Conservation (phyloP, 148 eudicot genomes). For the Chenopodium album region DNA sequence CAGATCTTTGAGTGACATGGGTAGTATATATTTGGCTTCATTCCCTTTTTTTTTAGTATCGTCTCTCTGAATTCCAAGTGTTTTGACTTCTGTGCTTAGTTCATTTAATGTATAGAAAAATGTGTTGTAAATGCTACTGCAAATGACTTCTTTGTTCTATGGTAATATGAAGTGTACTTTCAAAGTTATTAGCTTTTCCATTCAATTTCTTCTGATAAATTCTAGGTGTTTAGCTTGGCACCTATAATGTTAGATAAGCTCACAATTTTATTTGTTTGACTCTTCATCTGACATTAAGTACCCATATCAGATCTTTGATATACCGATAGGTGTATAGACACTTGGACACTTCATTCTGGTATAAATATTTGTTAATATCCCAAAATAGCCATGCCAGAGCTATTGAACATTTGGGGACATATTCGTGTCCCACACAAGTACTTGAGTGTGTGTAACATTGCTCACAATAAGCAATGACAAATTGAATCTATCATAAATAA, state of each 20-base stretch:
- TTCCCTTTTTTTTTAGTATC: neutral
- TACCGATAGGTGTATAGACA: too few species aligned
- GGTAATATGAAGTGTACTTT: neutral
- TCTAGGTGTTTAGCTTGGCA: neutral
- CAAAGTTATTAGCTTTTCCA: neutral
- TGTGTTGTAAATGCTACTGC: neutral
- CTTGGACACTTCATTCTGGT: too few species aligned
- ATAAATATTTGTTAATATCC: too few species aligned
- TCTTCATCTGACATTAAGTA: too few species aligned
- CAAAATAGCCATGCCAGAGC: too few species aligned
- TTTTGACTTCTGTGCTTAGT: neutral
- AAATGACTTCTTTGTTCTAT: neutral
- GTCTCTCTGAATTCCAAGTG: neutral
- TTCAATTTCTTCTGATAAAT: neutral
- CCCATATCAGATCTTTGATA: too few species aligned
- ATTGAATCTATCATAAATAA: neutral
- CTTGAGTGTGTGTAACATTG: too few species aligned
- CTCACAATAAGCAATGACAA: neutral
- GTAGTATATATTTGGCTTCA: neutral
- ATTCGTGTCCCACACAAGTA: too few species aligned
- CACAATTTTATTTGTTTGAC: neutral
- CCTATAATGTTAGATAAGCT: neutral
- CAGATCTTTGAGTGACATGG: conserved; percentile 2
- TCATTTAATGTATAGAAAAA: neutral
- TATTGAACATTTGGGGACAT: too few species aligned